phyloP scores from a whole-genome alignment of 2,329 filamentous ascomycete genomes.

The Colletotrichum sp. region DNA sequence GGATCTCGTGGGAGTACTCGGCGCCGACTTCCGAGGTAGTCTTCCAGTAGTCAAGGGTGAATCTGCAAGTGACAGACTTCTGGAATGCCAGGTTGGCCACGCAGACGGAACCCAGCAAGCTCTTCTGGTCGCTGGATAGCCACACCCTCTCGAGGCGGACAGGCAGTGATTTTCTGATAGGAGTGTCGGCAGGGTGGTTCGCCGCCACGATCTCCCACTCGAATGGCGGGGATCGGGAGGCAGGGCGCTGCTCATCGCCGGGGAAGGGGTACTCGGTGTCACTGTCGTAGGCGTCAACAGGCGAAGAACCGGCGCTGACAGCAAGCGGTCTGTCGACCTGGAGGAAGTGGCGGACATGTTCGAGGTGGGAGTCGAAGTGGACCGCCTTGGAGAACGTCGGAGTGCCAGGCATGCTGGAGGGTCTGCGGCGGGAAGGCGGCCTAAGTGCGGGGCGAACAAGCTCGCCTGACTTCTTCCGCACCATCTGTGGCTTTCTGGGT shows the following conservation, averaged over 20 bases:
- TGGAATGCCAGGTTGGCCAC: constrained; percentile 91
- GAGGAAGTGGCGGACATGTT: constrained; percentile 94
- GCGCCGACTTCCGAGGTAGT: constrained; percentile 93
- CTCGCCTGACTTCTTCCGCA: constrained; percentile 98
- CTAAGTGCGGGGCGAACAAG: constrained; percentile 91
- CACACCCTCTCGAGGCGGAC: constrained; percentile 87
- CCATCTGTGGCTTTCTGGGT: constrained; percentile 82
- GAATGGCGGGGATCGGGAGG: constrained; percentile 55
- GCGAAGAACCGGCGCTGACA: constrained; percentile 92
- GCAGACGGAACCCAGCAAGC: constrained; percentile 79
- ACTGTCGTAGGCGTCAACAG: constrained; percentile 85
- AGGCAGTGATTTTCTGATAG: constrained; percentile 66
- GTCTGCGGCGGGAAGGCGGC: constrained; percentile 76
- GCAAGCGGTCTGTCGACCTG: constrained; percentile 95
- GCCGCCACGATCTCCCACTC: constrained; percentile 88
- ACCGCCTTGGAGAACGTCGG: constrained; percentile 96
- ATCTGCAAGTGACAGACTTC: constrained; percentile 88
- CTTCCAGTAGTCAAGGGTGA: constrained; percentile 98
- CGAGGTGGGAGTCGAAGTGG: constrained; percentile 97
- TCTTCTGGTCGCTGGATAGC: constrained; percentile 87
- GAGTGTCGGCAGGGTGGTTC: constrained; percentile 66
- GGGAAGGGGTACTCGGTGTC: constrained; percentile 90
- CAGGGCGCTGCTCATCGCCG: constrained; percentile 51
- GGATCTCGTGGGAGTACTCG: constrained; percentile 75
- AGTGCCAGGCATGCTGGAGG: constrained; percentile 96